phyloP scores from a whole-genome alignment of 2,329 filamentous ascomycete species.

The Aspergillus sp. region DNA sequence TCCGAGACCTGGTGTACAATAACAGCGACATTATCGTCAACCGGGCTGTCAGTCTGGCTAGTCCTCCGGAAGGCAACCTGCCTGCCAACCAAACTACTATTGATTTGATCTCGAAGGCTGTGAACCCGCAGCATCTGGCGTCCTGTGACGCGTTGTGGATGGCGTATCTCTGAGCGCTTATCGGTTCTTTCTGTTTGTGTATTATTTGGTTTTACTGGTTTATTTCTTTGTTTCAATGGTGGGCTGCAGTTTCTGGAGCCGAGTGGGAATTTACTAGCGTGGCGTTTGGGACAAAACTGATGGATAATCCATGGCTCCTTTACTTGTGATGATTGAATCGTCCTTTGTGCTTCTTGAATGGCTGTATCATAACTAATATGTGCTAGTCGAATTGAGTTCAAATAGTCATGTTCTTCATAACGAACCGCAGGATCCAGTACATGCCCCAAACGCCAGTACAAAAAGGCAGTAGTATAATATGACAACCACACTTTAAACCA shows the following conservation, averaged over 20 bases:
- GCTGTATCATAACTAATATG: constrained; percentile 11
- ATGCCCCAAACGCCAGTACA: constrained; percentile 9
- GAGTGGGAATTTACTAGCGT: constrained; percentile 18
- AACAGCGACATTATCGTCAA: constrained; percentile 94
- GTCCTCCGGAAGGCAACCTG: constrained; percentile 70
- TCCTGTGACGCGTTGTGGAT: constrained; percentile 95
- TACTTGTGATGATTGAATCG: constrained; percentile 4
- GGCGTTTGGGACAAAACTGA: constrained; percentile 18
- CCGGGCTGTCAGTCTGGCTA: constrained; percentile 79
- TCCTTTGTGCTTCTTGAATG: constrained; percentile 14
- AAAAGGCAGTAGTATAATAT: not conserved
- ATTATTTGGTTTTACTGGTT: constrained; percentile 13
- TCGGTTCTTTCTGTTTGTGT: constrained; percentile 8
- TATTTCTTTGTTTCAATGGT: constrained; percentile 10
- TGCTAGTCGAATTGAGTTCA: not conserved
- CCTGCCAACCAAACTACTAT: constrained; percentile 97
- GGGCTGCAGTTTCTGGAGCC: constrained; percentile 5
- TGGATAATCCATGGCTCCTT: not conserved
- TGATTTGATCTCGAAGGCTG: constrained; percentile 86
- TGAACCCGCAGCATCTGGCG: constrained; percentile 85
- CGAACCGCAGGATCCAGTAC: constrained; percentile 3
- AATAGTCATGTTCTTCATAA: not conserved
- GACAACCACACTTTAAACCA: constrained; percentile 29
- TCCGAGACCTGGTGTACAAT: constrained; percentile 74
- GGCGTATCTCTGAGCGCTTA: constrained; percentile 69